Base-by-base conservation (phyloP, 495 filamentous ascomycete species). In the Lichenothelia convexa region DNA sequence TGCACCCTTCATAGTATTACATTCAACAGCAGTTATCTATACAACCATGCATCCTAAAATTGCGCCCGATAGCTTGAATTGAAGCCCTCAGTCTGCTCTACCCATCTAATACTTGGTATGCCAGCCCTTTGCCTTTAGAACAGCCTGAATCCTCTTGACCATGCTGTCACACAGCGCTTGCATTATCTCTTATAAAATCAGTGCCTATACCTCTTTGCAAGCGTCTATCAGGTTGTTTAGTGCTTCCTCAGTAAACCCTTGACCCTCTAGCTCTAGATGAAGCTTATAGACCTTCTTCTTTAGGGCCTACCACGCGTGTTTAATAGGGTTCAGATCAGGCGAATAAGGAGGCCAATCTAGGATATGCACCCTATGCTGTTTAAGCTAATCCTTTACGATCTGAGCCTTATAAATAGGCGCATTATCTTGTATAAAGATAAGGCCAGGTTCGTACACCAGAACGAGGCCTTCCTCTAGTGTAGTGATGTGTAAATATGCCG, bases 271-370 rank as follows among this genome's bases (percentile, higher is more conserved):
- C 16, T 43, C 26, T 21, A 36, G 26, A 22, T 39, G 23, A 11
- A 20, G 20, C 21, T 43, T 27, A 16, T 38, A 34, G 8, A 43
- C 26, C 5, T 18, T 17, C 26, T 34, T 33, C 34, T 43, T 43
- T 4, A 43, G 35, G 13, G 12, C 16, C 18, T 17, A 18, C 41
- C 36, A 43, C 3, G 34, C 12, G 30, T 43, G 15, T 17, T 43
- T 30, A 23, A 39, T 39, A 13, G 41, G 41, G 17, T 43, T 43
- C 4, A 43, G 23, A 21, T 43, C 41, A 6, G 41, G 36, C 4
- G 41, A 43, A 27, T 40, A 43, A 1, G 41, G 22, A n/a, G 41
- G 41, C 41, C 36, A 43, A 11, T 39, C 36, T 5, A 43, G 29
- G 11, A 26, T 22, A 21, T 13, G 16, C 9, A 38, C 33, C 3